Conservation (phyloP, 257 asterid species). For the Nemophila menziesii region DNA sequence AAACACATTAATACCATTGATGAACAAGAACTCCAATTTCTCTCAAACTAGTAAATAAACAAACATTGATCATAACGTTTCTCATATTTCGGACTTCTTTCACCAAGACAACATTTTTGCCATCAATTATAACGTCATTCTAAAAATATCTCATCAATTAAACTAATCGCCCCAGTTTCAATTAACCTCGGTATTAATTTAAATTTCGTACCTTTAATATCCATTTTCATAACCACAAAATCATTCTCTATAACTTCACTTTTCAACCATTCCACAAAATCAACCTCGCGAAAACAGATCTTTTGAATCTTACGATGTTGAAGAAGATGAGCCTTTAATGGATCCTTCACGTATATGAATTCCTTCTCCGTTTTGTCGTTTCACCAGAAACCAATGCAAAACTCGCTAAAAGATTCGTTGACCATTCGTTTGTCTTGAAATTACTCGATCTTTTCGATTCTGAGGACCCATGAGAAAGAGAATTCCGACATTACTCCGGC, state of each 20-base stretch:
- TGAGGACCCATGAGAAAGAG: constrained; percentile 65
- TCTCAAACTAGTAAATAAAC: constrained; percentile 21
- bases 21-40: constrained; percentile 31
- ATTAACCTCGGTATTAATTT: constrained; percentile 16
- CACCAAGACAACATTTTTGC: constrained; percentile 30
- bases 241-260: constrained; percentile 18
- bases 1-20: constrained; percentile 39
- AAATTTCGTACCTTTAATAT: constrained; percentile 41
- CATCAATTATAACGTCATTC: constrained; percentile 42
- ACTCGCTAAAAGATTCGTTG: constrained; percentile 51
- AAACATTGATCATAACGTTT: constrained; percentile 21
- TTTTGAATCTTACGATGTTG: constrained; percentile 45
- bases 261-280: constrained; percentile 32
- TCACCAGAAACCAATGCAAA: constrained; percentile 65
- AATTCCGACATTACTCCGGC: too few relatives aligned
- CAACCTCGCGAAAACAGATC: constrained; percentile 51
- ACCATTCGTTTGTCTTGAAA: constrained; percentile 46
- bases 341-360: constrained; percentile 54
- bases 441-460: constrained; percentile 55
- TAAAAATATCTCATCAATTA: constrained; percentile 45
- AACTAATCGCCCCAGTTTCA: constrained; percentile 34
- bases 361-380: constrained; percentile 56
- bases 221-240: constrained; percentile 52
- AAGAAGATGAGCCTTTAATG: constrained; percentile 60
- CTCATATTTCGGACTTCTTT: constrained; percentile 24